phyloP scores from a whole-genome alignment of 169 alveolate genomes.

The Plasmodium billcollinsi region DNA sequence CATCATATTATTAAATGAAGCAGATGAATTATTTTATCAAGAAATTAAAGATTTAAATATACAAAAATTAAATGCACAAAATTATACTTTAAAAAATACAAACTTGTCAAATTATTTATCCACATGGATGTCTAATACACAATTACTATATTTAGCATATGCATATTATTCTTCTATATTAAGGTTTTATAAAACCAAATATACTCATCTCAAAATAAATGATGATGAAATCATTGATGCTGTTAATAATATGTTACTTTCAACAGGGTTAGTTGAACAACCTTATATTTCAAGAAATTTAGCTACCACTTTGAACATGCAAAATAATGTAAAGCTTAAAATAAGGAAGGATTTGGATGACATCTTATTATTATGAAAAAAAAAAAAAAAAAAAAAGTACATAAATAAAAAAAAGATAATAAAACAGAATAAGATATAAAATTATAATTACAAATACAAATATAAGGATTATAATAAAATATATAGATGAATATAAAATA shows the following conservation, averaged over 20 bases:
- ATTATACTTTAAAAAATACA: conserved; percentile 68
- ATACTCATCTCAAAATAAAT: conserved; percentile 35
- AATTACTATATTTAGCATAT: conserved; percentile 66
- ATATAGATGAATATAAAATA: background rate
- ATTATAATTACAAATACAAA: background rate
- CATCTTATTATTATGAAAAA: conserved; percentile 25
- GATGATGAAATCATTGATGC: conserved; percentile 78
- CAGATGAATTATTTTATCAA: conserved; percentile 78
- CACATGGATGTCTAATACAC: conserved; percentile 77
- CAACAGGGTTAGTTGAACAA: conserved; percentile 76
- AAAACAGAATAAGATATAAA: background rate
- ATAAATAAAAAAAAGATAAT: background rate
- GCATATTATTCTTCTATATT: conserved; percentile 72
- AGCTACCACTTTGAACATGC: conserved; percentile 74
- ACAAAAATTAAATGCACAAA: conserved; percentile 48
- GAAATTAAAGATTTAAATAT: conserved; percentile 76
- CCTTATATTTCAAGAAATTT: conserved; percentile 71
- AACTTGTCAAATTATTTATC: conserved; percentile 61
- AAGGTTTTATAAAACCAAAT: conserved; percentile 74
- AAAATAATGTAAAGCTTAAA: conserved; percentile 67
- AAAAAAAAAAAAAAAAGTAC: conserved; percentile 7
- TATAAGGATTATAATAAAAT: background rate
- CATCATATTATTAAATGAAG: conserved; percentile 80
- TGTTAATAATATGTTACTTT: conserved; percentile 58
- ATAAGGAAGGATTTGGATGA: conserved; percentile 70